Conservation (phyloP, 2,329 filamentous ascomycete species). For the Pseudogymnoascus sp. region DNA sequence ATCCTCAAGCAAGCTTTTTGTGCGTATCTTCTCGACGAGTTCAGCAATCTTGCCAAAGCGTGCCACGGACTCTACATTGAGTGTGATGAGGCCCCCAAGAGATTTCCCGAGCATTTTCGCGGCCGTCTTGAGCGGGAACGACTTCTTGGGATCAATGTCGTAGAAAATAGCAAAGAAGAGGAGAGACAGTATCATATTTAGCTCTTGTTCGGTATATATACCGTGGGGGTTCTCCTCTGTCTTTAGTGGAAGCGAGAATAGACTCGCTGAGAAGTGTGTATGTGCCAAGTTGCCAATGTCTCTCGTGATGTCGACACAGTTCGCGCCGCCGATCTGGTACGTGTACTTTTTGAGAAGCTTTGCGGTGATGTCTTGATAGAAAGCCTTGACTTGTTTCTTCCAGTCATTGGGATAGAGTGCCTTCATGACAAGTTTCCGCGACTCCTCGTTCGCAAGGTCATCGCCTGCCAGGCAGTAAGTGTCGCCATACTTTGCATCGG, state of each 20-base stretch:
- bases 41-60: conserved; percentile 49
- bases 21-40: conserved; percentile 38
- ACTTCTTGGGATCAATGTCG: conserved; percentile 56
- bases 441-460: conserved; percentile 39
- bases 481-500: conserved; percentile 41
- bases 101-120: conserved; percentile 50
- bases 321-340: conserved; percentile 46
- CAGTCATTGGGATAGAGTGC: conserved; percentile 57
- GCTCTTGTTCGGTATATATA: conserved; percentile 48
- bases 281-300: conserved; percentile 49
- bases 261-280: conserved; percentile 46
- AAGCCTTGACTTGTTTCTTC: conserved; percentile 54
- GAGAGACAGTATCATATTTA: conserved; percentile 54
- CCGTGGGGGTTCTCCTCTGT: conserved; percentile 42
- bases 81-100: conserved; percentile 55
- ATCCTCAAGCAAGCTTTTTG: conserved; percentile 46
- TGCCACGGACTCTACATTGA: conserved; percentile 53
- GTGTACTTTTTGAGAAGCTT: conserved; percentile 58
- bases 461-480: conserved; percentile 52
- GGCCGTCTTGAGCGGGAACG: conserved; percentile 55
- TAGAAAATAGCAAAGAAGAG: conserved; percentile 62
- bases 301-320: conserved; percentile 58
- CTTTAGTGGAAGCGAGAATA: conserved; percentile 50
- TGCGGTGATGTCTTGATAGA: conserved; percentile 57
- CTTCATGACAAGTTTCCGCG: conserved; percentile 47